phyloP scores from a whole-genome alignment of 495 filamentous ascomycete species.

The Tetracladium setigerum region DNA sequence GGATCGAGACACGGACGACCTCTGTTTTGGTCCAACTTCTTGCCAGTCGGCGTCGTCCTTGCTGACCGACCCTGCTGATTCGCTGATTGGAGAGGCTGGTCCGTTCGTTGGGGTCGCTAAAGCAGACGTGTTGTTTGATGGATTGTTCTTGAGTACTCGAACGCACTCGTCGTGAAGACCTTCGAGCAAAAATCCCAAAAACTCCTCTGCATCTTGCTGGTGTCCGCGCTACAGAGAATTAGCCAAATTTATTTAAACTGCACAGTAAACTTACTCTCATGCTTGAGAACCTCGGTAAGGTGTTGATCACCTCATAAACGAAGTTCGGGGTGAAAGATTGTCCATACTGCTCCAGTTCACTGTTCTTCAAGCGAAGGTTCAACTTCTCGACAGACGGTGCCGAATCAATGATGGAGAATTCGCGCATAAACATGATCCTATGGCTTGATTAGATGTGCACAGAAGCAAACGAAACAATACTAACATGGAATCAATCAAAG shows the following conservation, averaged over 20 bases:
- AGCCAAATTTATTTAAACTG: not conserved
- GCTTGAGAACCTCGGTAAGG: conserved; percentile 77
- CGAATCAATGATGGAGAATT: conserved; percentile 81
- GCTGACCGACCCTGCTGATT: conserved; percentile 11
- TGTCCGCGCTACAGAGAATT: conserved; percentile 55
- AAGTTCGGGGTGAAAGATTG: conserved; percentile 90
- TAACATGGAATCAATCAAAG: conserved; percentile 88
- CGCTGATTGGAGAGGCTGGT: conserved; percentile 28
- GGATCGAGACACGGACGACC: conserved; percentile 75
- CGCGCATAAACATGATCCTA: conserved; percentile 93
- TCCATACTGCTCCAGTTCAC: conserved; percentile 83
- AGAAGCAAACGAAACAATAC: conserved; percentile 23
- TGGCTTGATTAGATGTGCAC: not conserved
- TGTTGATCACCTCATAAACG: conserved; percentile 86
- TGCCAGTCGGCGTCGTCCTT: conserved; percentile 64
- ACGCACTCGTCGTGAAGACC: conserved; percentile 90
- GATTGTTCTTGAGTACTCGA: conserved; percentile 55
- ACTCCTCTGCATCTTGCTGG: conserved; percentile 97
- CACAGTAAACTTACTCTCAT: conserved; percentile 53
- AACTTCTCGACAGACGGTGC: conserved; percentile 67
- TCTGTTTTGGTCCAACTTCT: conserved; percentile 90
- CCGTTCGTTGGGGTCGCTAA: conserved; percentile 31
- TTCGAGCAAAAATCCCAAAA: conserved; percentile 88
- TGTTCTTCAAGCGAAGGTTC: conserved; percentile 62
- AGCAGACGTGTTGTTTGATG: conserved; percentile 30